phyloP scores from a whole-genome alignment of 768 basidiomycete genomes.

The Phylloporus rhodoxanthus region DNA sequence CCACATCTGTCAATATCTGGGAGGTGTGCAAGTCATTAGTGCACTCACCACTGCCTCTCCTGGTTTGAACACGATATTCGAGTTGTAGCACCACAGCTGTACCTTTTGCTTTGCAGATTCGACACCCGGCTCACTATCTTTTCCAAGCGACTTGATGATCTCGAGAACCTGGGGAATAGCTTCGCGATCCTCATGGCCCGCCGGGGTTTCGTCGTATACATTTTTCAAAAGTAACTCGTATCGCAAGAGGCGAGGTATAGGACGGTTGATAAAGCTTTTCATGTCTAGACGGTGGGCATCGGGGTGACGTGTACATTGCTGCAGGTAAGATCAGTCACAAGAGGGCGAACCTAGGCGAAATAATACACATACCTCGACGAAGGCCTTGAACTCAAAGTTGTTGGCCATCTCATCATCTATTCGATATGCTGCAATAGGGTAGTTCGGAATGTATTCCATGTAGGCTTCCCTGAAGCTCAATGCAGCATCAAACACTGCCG shows the following conservation, averaged over 20 bases:
- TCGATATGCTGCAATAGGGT: constrained; percentile 83
- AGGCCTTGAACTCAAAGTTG: constrained; percentile 73
- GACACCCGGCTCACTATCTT: constrained; percentile 84
- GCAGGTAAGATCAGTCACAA: neutral
- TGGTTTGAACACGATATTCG: constrained; percentile 70
- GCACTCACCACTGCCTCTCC: constrained; percentile 60
- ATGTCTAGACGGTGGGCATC: constrained; percentile 82
- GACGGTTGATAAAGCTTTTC: constrained; percentile 89
- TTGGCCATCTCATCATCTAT: constrained; percentile 85
- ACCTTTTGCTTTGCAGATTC: constrained; percentile 83
- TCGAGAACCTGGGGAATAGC: constrained; percentile 84
- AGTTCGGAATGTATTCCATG: constrained; percentile 88
- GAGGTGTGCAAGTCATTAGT: neutral
- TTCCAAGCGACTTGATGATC: constrained; percentile 79
- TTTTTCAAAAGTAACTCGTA: constrained; percentile 81
- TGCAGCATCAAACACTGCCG: constrained; percentile 80
- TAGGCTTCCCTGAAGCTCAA: constrained; percentile 91
- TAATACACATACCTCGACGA: constrained; percentile 62
- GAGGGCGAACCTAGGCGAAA: neutral
- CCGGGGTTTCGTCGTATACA: constrained; percentile 70
- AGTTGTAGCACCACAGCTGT: constrained; percentile 81
- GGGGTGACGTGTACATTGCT: constrained; percentile 56
- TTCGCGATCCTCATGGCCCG: constrained; percentile 73
- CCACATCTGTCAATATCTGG: constrained; percentile 1
- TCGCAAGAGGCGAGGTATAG: constrained; percentile 83